Base-by-base conservation (phyloP, 2,329 filamentous ascomycete genomes). In the Chalaropsis thielavioides region DNA sequence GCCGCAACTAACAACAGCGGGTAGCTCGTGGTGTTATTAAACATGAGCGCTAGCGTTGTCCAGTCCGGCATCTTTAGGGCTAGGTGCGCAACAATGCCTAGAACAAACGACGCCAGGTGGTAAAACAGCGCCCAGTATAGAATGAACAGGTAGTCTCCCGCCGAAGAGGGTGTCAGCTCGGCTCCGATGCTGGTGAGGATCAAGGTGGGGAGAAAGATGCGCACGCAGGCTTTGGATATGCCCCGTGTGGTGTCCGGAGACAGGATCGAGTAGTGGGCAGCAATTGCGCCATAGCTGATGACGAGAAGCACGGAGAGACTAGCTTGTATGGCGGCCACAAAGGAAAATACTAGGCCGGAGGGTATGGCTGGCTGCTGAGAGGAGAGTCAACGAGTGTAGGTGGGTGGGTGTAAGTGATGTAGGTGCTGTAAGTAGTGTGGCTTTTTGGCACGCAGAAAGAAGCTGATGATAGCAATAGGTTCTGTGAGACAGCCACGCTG, bases 1-100 rank as follows among this genome's bases (percentile, higher is more conserved):
- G 75, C 73, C 40, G 75, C 74, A 46, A 79, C 72, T 1, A 80
- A 72, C 44, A 80, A 71, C 17, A 80, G 70, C 1, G 78, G 78
- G 67, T 78, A 76, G 61, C 73, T 76, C 0, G 77, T 79, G 0
- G 77, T 78, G 70, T 80, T 80, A 70, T 79, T 80, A 72, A 80
- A 79, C 69, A 78, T 76, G 61, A 79, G 71, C 5, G 77, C 77
- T 0, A 75, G 74, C 0, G 75, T 76, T 6, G 75, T 75, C 77
- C 77, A 80, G 68, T 76, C 73, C 2, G 77, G 78, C 73, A 80
- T 75, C 22, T 72, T 72, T 1, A 80, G 68, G 0, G 74, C 66
- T 35, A 71, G 69, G 63, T 75, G 74, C 15, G 72, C 74, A 3
- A 73, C 66, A 1, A 75, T 71, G 31, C 78, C 78, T 17, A 79